Conservation (phyloP, 371 early-diverging fungal species). For the Lichtheimia hyalospora region DNA sequence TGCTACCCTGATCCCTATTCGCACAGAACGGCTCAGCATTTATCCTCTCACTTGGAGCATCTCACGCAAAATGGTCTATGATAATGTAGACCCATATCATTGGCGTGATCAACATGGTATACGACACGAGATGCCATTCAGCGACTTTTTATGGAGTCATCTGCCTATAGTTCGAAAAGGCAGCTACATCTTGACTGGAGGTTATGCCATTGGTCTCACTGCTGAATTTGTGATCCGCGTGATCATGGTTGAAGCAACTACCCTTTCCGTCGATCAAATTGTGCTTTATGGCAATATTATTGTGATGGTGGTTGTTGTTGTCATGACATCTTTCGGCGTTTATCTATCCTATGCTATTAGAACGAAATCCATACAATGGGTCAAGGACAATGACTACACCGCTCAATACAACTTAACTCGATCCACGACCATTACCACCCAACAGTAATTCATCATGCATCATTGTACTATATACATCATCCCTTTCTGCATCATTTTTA, state of each 20-base stretch:
- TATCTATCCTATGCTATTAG: neutral
- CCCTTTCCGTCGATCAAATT: neutral
- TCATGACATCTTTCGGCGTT: neutral
- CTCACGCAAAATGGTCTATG: constrained; percentile 27
- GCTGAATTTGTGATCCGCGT: constrained; percentile 3
- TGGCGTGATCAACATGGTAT: constrained; percentile 24
- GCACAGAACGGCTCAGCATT: constrained; percentile 26
- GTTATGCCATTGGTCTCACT: neutral
- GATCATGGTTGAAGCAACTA: constrained; percentile 1
- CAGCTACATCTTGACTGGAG: neutral
- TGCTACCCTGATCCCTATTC: constrained; percentile 41
- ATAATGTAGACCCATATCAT: constrained; percentile 15
- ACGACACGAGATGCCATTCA: constrained; percentile 10
- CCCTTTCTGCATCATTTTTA: no score
- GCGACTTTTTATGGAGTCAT: constrained; percentile 31
- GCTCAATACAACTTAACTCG: no score
- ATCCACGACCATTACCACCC: no score
- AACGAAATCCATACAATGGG: neutral
- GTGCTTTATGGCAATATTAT: neutral
- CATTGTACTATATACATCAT: no score
- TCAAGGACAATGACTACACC: neutral
- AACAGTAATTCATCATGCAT: no score
- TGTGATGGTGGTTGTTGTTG: neutral
- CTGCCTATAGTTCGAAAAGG: constrained; percentile 10
- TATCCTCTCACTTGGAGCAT: constrained; percentile 33